Base-by-base conservation (phyloP, 2,329 filamentous ascomycete genomes). In the Coniochaeta sp. region DNA sequence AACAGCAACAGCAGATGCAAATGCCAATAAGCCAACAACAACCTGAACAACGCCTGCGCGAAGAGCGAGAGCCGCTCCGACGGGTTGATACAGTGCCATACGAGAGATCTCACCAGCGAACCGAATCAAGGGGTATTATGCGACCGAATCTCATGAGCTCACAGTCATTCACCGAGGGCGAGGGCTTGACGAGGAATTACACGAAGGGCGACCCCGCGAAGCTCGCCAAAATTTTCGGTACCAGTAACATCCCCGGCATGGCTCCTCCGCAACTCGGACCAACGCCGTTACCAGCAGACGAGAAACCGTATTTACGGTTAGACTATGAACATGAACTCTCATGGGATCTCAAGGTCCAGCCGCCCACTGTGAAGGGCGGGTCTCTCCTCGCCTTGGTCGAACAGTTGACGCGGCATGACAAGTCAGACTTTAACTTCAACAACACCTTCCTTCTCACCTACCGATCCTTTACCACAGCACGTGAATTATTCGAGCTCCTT, bases 371-470 rank as follows among this genome's bases (percentile, higher is more conserved):
- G 61, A 95, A 93, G 72, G 95, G 93, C 65, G 95, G 95, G 55
- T 96, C 93, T 0, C 77, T 99, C 22, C 82, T 91, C 33, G 95
- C 90, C 5, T 79, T 99, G 61, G 95, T 97, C 6, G 95, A 98
- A 73, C 93, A 98, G 70, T 82, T 99, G 52, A 99, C 95, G 17
- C 86, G 95, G 57, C 95, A 99, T 70, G 95, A 99, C 76, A 95
- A 96, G 70, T 83, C 96, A 16, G 95, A 98, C 70, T 91, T 93
- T 3, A 93, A 84, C 64, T 98, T 98, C 77, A 98, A 98, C 78
- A 96, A 93, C 69, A 99, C 95, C 0, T 99, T 99, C 80, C 85
- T 99, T 17, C 84, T 99, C 40, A 99, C 95, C 1, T 99, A 99
- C 73, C 85, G 90, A 63, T 99, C 95, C 0, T 99, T 99, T 70